Base-by-base conservation (phyloP, 179 eudicot genomes). In the Sideroxylon spinosum region DNA sequence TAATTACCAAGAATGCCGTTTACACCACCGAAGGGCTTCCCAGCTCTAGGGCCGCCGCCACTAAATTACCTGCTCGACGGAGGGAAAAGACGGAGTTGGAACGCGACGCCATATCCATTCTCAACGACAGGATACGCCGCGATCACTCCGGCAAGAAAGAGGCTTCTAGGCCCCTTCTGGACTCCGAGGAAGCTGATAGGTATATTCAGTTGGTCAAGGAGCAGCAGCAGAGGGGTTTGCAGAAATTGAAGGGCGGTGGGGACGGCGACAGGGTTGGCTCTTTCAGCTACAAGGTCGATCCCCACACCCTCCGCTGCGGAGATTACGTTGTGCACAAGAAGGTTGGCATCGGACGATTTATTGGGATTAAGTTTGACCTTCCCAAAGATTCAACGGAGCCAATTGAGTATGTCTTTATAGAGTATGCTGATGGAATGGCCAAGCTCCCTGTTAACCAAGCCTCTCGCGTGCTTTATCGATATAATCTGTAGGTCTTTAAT, bases 301-400 rank as follows among this genome's bases (percentile, higher is more conserved):
- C 98, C 37, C 93, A 90, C 78, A 83, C 86, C 46, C 85, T 95
- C 49, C 83, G 83, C 50, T 63, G 82, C 20, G 98, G 97, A 25
- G 98, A 95, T 80, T 95, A 95, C 78, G 97, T 95, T 26, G 98
- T 95, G 37, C 98, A 95, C 84, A 95, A 90, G 92, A 93, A 91
- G 87, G 98, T 95, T 48, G 98, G 98, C 23, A 78, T 95, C 70
- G 98, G 98, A 23, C 83, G 94, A 66, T 95, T 95, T 86, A 92
- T 90, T 20, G 92, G 95, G 61, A 90, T 95, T 78, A 93, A 91
- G 73, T 89, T 79, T 76, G 97, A 93, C 78, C 82, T 84, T 11
- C 80, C 88, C 22, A 90, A 87, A 75, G 86, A 79, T 55, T 82
- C 84, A 7, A 56, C 83, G 0, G 80, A 79, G 62, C 90, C 93